Evolutionary conservation across 352 stramenopile genomes (phyloP).

Genomic region (Phytopythium chamaehyphon): DNA sequence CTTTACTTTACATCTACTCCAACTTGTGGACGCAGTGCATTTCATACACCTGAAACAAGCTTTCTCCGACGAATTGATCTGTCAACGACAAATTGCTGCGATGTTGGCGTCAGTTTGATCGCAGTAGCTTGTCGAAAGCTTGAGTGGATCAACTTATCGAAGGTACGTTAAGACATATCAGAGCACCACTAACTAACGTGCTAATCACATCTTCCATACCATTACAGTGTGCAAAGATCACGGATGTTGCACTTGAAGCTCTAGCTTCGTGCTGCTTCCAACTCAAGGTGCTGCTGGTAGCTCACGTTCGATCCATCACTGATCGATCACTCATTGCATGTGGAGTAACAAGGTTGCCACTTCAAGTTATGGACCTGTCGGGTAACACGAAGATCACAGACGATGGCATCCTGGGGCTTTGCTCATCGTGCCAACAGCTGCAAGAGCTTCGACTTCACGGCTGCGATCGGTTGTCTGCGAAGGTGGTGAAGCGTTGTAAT

Average conservation of each 20-base stretch:
- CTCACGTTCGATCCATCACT: constrained; percentile 37
- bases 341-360: constrained; percentile 33
- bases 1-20: constrained; percentile 18
- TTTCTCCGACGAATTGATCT: constrained; percentile 36
- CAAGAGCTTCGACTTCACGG: constrained; percentile 57
- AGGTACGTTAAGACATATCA: too few relatives aligned
- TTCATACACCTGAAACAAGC: constrained; percentile 6
- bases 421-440: constrained; percentile 33
- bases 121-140: constrained; percentile 38
- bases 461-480: constrained; percentile 51
- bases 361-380: constrained; percentile 45
- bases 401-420: constrained; percentile 31
- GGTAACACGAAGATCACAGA: constrained; percentile 64
- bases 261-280: constrained; percentile 40
- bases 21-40: constrained; percentile 6
- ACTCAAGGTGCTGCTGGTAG: constrained; percentile 32
- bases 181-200: too few relatives aligned
- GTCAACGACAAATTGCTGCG: constrained; percentile 48
- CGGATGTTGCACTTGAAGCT: constrained; percentile 42
- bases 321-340: constrained; percentile 41
- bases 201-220: too few relatives aligned
- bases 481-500: constrained; percentile 29
- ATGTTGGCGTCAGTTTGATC: constrained; percentile 51
- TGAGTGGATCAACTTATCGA: constrained; percentile 52
- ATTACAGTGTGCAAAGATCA: constrained; percentile 39